Conservation (phyloP, 2,329 filamentous ascomycete genomes). For the Apiospora kogelbergensis region DNA sequence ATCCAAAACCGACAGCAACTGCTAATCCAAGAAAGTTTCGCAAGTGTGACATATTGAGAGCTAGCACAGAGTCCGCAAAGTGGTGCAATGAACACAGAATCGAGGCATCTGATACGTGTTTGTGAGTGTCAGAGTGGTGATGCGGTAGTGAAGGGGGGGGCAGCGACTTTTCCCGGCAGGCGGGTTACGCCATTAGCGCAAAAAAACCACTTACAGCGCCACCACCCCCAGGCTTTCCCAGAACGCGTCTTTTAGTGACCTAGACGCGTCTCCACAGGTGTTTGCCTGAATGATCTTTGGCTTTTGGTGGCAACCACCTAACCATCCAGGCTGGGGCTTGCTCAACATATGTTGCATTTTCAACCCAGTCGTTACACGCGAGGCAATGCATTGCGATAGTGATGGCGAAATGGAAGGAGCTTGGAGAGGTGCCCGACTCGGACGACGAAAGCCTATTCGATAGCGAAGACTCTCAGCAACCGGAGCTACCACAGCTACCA, state of each 20-base stretch:
- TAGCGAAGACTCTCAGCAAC: slow-evolving; percentile 32
- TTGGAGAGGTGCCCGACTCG: slow-evolving; percentile 45
- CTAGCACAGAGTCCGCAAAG: neutral
- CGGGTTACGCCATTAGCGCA: neutral
- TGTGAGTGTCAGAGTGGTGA: neutral
- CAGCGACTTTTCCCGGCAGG: neutral
- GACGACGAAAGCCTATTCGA: slow-evolving; percentile 41
- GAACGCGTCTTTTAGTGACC: slow-evolving; percentile 5
- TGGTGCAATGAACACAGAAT: neutral
- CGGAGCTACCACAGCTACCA: slow-evolving; percentile 14
- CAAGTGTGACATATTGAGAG: slow-evolving; percentile 7
- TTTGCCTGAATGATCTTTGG: neutral
- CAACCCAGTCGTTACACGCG: neutral
- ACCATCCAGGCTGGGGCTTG: neutral
- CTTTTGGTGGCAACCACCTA: neutral
- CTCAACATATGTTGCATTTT: neutral
- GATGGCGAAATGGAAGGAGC: slow-evolving; percentile 45
- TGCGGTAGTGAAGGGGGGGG: neutral
- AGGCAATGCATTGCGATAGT: slow-evolving; percentile 32
- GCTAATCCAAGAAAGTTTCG: slow-evolving; percentile 6
- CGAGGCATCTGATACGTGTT: neutral
- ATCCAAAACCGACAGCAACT: slow-evolving; percentile 8
- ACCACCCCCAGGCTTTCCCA: neutral
- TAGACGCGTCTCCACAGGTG: slow-evolving; percentile 9
- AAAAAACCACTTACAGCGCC: slow-evolving; percentile 5